Base-by-base conservation (phyloP, 2,329 filamentous ascomycete genomes). In the Sarocladium oryzae region DNA sequence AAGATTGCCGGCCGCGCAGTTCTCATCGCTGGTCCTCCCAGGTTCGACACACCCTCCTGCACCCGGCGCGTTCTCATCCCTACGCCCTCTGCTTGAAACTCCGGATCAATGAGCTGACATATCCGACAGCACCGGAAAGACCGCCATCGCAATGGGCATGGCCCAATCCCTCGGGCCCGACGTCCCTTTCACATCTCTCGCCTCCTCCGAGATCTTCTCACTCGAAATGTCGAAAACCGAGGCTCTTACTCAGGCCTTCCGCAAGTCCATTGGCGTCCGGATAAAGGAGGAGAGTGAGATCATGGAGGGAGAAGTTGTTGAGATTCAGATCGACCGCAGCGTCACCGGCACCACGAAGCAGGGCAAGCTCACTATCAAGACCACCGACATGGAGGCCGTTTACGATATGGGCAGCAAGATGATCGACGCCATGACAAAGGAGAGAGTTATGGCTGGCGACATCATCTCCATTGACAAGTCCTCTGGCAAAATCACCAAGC, bases 401-500 rank as follows among this genome's bases (percentile, higher is more conserved):
- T 99, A 97, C 73, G 93, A 99, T 64, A 96, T 99, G 91, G 93
- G 93, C 57, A 92, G 88, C 59, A 97, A 97, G 74, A 97, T 99
- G 93, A 99, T 99, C 59, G 93, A 99, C 66, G 90, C 90, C 57
- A 96, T 99, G 90, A 96, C 91, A 59, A 97, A 97, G 72, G 93
- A 99, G 75, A 92, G 95, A 62, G 89, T 99, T 57, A 96, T 97
- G 85, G 93, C 93, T 4, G 93, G 93, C 61, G 93, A 99, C 67
- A 93, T 99, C 59, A 95, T 99, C 62, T 95, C 89, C 52, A 97
- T 99, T 61, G 93, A 99, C 76, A 99, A 99, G 74, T 91, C 92
- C 0, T 96, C 90, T 2, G 93, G 93, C 58, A 96, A 96, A 71
- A 97, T 99, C 67, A 95, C 90, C 51, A 99, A 97, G 72, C 81